Base-by-base conservation (phyloP, 2,329 filamentous ascomycete genomes). In the Fusarium goolgardi region DNA sequence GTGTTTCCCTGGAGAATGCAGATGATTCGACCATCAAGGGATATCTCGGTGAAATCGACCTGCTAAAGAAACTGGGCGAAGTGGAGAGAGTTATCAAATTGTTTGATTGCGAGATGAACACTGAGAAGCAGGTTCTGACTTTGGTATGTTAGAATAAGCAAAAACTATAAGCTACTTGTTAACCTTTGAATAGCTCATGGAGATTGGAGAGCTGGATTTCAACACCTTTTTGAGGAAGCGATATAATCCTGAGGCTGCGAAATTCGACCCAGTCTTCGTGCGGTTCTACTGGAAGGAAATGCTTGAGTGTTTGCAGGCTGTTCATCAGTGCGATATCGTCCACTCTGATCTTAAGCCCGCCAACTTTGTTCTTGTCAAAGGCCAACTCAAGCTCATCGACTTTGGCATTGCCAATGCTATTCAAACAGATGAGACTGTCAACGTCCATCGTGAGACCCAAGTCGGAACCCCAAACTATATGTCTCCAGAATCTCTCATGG, bases 241-340 rank as follows among this genome's bases (percentile, higher is more conserved):
- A 12, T 82, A 92, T 73, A 92, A 90, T 73, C 86, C 84, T 0
- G 90, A 94, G 63, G 88, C 91, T 55, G 88, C 92, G 39, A 87
- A 85, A 62, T 91, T 99, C 63, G 96, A 99, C 76, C 86, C 93
- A 3, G 92, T 91, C 54, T 97, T 98, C 78, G 93, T 96, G 15
- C 91, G 96, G n/a, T 96, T 92, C 80, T 97, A 97, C 83, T 99
- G 96, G 96, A 96, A 97, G 78, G 96, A 99, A 80, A 99, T 99
- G 96, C 89, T 99, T 20, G 94, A 97, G 78, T 98, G 96, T 76
- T 88, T 99, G 8, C 88, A 92, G 71, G 88, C 95, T 1, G 94
- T 99, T 1, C 96, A 99, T 76, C 87, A 91, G 15, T 86, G 91
- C 77, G 94, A 97, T 75, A 94, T 99, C 67, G 96, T 99, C 5